These are phyloP conservation scores for Halteria grandinella DNA, from an alignment of 73 alveolate species.

Conservation along the genomic window DNA sequence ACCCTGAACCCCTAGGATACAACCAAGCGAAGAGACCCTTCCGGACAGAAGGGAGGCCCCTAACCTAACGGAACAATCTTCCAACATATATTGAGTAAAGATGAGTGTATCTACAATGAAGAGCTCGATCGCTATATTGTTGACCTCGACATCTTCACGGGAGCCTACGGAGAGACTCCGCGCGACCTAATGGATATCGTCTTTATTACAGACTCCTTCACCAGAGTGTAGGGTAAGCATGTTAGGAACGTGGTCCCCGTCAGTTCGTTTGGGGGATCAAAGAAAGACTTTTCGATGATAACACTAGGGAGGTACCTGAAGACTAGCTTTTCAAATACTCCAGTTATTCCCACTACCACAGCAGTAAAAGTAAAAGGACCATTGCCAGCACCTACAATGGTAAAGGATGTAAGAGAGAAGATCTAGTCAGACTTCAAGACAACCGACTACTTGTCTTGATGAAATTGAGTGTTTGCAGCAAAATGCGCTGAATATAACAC, in stretches of 20 bases:
- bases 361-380: too few species aligned
- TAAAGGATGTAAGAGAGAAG: conserved; percentile 50
- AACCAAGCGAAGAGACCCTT: too few species aligned
- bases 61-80: too few species aligned
- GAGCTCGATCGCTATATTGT: conserved; percentile 30
- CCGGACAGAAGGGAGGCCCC: too few species aligned
- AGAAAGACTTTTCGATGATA: conserved; percentile 44
- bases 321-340: too few species aligned
- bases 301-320: conserved; percentile 37
- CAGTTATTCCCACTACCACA: too few species aligned
- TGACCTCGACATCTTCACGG: conserved; percentile 29
- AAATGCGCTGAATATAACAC: too few species aligned
- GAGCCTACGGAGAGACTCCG: too few species aligned
- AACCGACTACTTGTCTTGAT: too few species aligned
- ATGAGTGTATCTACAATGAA: conserved; percentile 45
- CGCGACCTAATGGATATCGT: conserved; percentile 24
- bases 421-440: conserved; percentile 16
- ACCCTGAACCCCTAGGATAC: conserved; percentile 15
- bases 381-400: conserved; percentile 15
- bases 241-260: conserved; percentile 25
- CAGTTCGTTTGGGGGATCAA: conserved; percentile 2
- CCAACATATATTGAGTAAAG: conserved; percentile 29
- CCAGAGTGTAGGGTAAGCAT: conserved; percentile 16
- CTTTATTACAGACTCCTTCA: conserved; percentile 8
- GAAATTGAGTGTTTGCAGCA: too few species aligned